These are phyloP conservation scores for Teunomyces kruisii DNA, from an alignment of 805 yeast species.

Conservation along the genomic window DNA sequence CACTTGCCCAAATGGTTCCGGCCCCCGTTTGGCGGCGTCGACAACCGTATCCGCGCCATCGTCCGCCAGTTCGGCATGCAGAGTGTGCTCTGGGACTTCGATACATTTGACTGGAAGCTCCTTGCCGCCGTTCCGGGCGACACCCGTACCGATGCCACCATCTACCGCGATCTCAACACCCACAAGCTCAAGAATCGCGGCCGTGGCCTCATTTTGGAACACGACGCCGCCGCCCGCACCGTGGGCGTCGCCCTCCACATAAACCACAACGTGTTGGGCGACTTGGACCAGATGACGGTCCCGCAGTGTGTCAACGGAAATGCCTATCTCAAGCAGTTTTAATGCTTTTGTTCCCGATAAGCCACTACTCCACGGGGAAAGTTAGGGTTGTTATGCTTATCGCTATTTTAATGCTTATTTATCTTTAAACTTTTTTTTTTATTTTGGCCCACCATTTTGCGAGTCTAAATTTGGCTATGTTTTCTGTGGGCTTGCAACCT, in stretches of 20 bases:
- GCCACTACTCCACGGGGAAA: too few relatives aligned
- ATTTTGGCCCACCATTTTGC: not conserved
- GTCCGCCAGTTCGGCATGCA: slow-evolving; percentile 83
- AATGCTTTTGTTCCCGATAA: not conserved
- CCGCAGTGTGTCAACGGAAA: slow-evolving; percentile 74
- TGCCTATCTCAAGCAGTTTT: slow-evolving; percentile 52
- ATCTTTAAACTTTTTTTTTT: too few relatives aligned
- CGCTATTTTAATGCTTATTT: too few relatives aligned
- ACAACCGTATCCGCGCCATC: slow-evolving; percentile 78
- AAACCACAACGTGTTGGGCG: slow-evolving; percentile 49
- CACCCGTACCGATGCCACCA: slow-evolving; percentile 50
- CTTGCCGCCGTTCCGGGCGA: slow-evolving; percentile 24
- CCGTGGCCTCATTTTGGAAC: slow-evolving; percentile 79
- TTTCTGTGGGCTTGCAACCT: too few relatives aligned
- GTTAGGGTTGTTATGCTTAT: too few relatives aligned
- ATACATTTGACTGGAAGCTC: slow-evolving; percentile 88
- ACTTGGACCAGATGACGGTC: slow-evolving; percentile 63
- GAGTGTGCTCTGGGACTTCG: slow-evolving; percentile 88
- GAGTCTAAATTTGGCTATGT: not conserved
- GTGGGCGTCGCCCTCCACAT: slow-evolving; percentile 68
- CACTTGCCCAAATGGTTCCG: slow-evolving; percentile 91
- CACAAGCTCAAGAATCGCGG: slow-evolving; percentile 43
- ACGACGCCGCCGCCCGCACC: slow-evolving; percentile 69
- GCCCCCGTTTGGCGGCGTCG: slow-evolving; percentile 96
- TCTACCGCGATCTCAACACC: slow-evolving; percentile 51